Evolutionary conservation across 1,284 basidiomycete genomes (phyloP).

Genomic region (Melampsora abietis-canadensis): DNA sequence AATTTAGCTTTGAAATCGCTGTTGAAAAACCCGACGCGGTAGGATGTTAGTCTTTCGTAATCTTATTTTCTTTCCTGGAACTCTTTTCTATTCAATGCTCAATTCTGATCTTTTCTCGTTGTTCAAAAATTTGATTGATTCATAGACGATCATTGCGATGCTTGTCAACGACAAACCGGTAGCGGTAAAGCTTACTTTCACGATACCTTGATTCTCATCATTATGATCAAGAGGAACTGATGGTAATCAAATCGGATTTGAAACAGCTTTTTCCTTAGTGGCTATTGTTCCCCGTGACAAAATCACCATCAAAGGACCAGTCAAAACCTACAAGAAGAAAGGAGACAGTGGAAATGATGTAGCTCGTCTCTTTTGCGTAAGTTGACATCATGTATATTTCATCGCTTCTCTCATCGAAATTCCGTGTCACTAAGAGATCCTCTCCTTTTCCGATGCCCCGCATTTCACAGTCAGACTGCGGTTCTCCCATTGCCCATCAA

Average conservation of each 20-base stretch:
- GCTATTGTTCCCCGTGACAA: background rate
- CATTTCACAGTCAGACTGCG: background rate
- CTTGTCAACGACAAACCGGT: slow-evolving; percentile 3
- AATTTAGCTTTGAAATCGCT: background rate
- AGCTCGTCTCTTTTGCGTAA: background rate
- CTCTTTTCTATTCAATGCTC: background rate
- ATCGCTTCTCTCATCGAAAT: no score
- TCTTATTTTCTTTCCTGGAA: background rate
- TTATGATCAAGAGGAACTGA: background rate
- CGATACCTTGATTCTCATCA: background rate
- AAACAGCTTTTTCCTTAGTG: background rate
- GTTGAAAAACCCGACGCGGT: slow-evolving; percentile 1
- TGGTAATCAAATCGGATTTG: background rate
- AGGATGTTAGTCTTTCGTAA: background rate
- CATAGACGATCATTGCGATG: slow-evolving; percentile 2
- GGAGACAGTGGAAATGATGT: slow-evolving; percentile 2
- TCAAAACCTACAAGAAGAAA: background rate
- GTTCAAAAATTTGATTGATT: background rate
- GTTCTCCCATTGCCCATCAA: slow-evolving; percentile 3
- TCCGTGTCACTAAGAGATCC: no score
- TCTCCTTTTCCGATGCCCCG: background rate
- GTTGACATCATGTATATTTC: background rate
- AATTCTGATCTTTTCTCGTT: background rate
- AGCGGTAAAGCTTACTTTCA: background rate
- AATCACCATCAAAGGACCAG: background rate